These are phyloP conservation scores for Zanthoxylum bungeanum DNA, from an alignment of 345 rosid genomes.

Conservation along the genomic window DNA sequence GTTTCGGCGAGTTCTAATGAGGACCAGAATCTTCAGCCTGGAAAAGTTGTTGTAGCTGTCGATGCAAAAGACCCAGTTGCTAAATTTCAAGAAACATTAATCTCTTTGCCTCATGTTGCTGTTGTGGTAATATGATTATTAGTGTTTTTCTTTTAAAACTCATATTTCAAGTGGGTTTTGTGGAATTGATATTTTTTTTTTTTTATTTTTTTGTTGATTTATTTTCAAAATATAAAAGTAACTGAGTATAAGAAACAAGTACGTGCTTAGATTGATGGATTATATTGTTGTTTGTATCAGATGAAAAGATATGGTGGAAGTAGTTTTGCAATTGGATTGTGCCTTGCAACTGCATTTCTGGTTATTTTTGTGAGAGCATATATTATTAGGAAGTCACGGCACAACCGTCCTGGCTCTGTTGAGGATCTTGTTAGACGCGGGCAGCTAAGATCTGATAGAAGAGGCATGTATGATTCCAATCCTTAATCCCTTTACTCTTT, in stretches of 20 bases:
- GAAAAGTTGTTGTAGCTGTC: neutral
- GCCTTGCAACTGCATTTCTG: slow-evolving; percentile 51
- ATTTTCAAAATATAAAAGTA: neutral
- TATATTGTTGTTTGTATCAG: slow-evolving; percentile 31
- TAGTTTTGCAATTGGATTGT: slow-evolving; percentile 41
- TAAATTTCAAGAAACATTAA: slow-evolving; percentile 37
- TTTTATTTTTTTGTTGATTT: neutral
- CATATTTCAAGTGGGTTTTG: neutral
- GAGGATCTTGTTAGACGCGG: slow-evolving; percentile 98
- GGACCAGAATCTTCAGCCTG: slow-evolving; percentile 20
- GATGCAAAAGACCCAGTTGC: slow-evolving; percentile 28
- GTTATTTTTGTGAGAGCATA: slow-evolving; percentile 44
- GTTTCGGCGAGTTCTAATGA: slow-evolving; percentile 36
- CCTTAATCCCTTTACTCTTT: slow-evolving; percentile 14
- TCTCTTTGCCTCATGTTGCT: slow-evolving; percentile 54
- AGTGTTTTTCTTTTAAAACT: neutral
- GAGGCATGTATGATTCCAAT: slow-evolving; percentile 92
- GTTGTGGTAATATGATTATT: slow-evolving; percentile 40
- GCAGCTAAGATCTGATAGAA: slow-evolving; percentile 93
- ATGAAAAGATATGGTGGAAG: slow-evolving; percentile 35
- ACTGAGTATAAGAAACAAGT: too few relatives aligned
- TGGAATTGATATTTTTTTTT: neutral
- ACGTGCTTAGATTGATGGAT: neutral
- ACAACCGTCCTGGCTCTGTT: slow-evolving; percentile 60
- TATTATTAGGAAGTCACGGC: slow-evolving; percentile 43